Evolutionary conservation across 2,329 filamentous ascomycete species (phyloP).

Genomic region (Parasarocladium wereldwijsianum): DNA sequence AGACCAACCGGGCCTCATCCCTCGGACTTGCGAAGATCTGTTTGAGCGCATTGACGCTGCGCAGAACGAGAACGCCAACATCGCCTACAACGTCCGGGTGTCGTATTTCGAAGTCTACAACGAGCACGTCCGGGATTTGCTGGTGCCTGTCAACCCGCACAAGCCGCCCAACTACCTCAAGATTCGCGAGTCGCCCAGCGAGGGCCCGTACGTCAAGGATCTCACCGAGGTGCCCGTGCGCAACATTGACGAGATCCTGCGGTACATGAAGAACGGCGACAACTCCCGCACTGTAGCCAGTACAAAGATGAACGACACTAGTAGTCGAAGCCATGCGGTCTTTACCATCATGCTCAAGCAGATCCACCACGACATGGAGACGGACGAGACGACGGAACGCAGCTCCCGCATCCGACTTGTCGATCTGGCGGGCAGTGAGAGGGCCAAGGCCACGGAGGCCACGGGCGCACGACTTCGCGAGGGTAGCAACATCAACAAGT

Average conservation of each 20-base stretch:
- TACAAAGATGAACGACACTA: slow-evolving; percentile 99
- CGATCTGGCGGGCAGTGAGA: slow-evolving; percentile 86
- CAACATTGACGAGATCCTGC: slow-evolving; percentile 73
- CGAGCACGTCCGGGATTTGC: slow-evolving; percentile 88
- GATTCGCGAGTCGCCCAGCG: slow-evolving; percentile 86
- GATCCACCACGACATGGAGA: slow-evolving; percentile 92
- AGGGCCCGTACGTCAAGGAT: slow-evolving; percentile 94
- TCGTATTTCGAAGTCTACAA: slow-evolving; percentile 99
- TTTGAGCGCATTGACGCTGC: slow-evolving; percentile 80
- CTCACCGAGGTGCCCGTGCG: slow-evolving; percentile 86
- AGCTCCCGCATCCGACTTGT: slow-evolving; percentile 88
- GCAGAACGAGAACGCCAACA: slow-evolving; percentile 68
- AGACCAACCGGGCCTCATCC: slow-evolving; percentile 81
- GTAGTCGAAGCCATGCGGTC: slow-evolving; percentile 87
- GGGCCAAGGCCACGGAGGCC: slow-evolving; percentile 89
- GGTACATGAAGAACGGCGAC: slow-evolving; percentile 84
- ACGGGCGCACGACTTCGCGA: slow-evolving; percentile 83
- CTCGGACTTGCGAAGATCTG: slow-evolving; percentile 86
- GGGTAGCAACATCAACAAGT: slow-evolving; percentile 98
- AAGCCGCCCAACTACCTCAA: slow-evolving; percentile 85
- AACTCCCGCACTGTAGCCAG: slow-evolving; percentile 75
- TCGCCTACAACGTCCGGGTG: slow-evolving; percentile 92
- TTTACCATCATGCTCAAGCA: slow-evolving; percentile 98
- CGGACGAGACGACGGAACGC: slow-evolving; percentile 94
- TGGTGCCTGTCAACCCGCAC: slow-evolving; percentile 56